phyloP scores from a whole-genome alignment of 257 asterid genomes.

The Ilex aquifolium region DNA sequence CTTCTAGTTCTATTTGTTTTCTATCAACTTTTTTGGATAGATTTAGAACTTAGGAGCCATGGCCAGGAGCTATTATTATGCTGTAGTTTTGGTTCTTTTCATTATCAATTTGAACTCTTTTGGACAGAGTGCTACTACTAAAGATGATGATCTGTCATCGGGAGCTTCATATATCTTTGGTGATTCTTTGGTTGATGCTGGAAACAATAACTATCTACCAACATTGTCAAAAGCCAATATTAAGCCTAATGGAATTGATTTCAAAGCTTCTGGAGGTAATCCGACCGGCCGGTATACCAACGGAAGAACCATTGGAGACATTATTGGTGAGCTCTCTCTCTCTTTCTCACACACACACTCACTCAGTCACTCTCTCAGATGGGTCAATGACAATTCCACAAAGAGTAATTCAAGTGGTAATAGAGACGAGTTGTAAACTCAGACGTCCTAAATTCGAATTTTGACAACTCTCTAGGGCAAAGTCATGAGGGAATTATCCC shows the following conservation, averaged over 20 bases:
- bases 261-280: constrained; percentile 67
- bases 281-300: constrained; percentile 90
- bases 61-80: constrained; percentile 24
- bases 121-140: constrained; percentile 21
- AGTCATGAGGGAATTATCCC: too few relatives aligned
- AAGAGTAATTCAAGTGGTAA: too few relatives aligned
- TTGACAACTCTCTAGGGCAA: too few relatives aligned
- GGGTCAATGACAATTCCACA: too few relatives aligned
- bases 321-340: constrained; percentile 46
- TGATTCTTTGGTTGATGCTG: constrained; percentile 93
- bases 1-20: neutral
- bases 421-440: too few relatives aligned
- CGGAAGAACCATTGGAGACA: constrained; percentile 87
- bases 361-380: too few relatives aligned
- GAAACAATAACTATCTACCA: constrained; percentile 71
- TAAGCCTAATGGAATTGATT: constrained; percentile 80
- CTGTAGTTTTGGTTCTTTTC: constrained; percentile 21
- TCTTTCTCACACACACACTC: neutral
- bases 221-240: constrained; percentile 71
- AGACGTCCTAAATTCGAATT: too few relatives aligned
- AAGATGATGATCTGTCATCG: constrained; percentile 30
- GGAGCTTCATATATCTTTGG: constrained; percentile 84
- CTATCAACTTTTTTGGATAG: neutral
- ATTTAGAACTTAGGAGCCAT: constrained; percentile 11
- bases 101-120: constrained; percentile 12